phyloP scores from a whole-genome alignment of 1,284 basidiomycete species.

The Athelia psychrophila region DNA sequence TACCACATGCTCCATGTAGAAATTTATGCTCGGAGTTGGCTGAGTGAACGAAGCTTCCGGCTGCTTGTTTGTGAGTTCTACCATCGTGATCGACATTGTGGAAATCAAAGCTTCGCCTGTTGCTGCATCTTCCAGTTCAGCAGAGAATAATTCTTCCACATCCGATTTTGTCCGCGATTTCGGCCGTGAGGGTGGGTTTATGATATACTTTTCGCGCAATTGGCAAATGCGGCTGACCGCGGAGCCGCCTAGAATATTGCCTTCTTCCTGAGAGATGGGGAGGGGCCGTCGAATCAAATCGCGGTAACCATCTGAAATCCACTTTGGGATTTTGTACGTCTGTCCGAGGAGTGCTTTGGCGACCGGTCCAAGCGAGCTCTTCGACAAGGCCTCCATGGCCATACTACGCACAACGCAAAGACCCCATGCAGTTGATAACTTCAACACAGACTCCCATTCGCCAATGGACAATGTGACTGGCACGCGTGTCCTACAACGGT shows the following conservation, averaged over 20 bases:
- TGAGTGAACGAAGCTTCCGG: neutral
- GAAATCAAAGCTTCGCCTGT: too few species aligned
- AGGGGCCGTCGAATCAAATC: neutral
- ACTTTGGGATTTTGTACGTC: neutral
- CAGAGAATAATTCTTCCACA: neutral
- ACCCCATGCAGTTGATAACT: constrained; percentile 1
- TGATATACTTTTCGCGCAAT: neutral
- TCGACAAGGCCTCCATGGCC: neutral
- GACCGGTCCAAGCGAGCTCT: neutral
- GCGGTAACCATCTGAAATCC: neutral
- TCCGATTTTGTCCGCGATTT: too few species aligned
- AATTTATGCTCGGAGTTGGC: neutral
- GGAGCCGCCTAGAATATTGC: neutral
- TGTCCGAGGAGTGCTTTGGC: neutral
- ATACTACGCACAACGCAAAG: neutral
- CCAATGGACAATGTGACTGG: constrained; percentile 7
- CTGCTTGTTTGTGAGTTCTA: too few species aligned
- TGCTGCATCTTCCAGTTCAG: neutral
- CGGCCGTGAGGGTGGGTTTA: too few species aligned
- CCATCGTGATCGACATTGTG: too few species aligned
- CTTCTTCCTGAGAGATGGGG: neutral
- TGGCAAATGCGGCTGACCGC: neutral
- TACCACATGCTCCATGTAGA: neutral
- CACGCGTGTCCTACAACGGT: constrained; percentile 13
- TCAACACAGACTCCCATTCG: constrained; percentile 3